Base-by-base conservation (phyloP, 257 asterid genomes). In the Fraxinus quadrangulata region DNA sequence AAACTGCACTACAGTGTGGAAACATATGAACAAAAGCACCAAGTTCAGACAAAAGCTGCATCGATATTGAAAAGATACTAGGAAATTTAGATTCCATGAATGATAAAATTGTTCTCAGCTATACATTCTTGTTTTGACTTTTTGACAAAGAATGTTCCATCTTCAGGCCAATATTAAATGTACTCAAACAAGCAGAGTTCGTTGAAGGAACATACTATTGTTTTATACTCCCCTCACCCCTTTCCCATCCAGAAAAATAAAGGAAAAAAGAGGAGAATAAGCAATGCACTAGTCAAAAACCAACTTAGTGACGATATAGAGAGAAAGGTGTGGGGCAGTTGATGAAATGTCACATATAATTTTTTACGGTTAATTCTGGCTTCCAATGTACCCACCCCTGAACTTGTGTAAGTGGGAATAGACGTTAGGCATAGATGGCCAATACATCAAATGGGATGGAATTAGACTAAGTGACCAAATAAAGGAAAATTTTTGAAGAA, bases 11-110 rank as follows among this genome's bases (percentile, higher is more conserved):
- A 78, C 4, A 73, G 28, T 39, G 30, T 59, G 34, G 21, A 33
- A 71, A 28, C 16, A 21, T 80, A 75, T 68, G 75, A 83, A 80
- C 73, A 61, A 28, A 67, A 36, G 63, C 39, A 63, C 72, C 71
- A 68, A 47, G 28, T 33, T 72, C 75, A 34, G 56, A 34, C 61
- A 75, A 30, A 49, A 72, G 67, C 24, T 73, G 39, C 26, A 11
- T 61, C 51, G 71, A 54, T 23, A 66, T 19, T 49, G n/a, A 67
- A 42, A 66, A 69, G 36, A 47, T 42, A 76, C 7, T 34, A 76
- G 66, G 47, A 59, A 21, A 0, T 9, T 36, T 45, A 19, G 14
- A 21, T 70, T 24, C 67, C 66, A 47, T 39, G 47, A 77, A 51
- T 70, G 67, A 81, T 54, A 39, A 33, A 61, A 34, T 39, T n/a